Conservation (phyloP, 2,329 filamentous ascomycete genomes). For the Ophiostoma australiae region DNA sequence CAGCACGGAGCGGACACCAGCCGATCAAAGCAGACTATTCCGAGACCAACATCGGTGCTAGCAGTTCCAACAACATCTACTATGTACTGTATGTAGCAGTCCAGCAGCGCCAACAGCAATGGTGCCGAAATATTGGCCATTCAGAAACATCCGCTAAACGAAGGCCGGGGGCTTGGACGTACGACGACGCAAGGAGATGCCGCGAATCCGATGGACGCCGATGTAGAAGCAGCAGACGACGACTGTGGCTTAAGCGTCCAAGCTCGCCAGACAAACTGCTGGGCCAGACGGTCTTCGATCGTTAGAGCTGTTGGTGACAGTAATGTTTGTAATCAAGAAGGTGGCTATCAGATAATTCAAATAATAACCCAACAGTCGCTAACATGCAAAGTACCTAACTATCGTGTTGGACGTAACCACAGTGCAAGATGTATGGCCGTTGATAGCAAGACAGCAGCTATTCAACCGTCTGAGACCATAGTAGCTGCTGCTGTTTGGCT, state of each 20-base stretch:
- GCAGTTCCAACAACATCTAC: neutral
- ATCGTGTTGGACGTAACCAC: neutral
- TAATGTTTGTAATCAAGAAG: neutral
- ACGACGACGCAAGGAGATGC: neutral
- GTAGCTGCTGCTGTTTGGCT: neutral
- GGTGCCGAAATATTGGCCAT: neutral
- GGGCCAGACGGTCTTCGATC: neutral
- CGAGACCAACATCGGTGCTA: conserved; percentile 7
- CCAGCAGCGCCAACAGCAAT: neutral
- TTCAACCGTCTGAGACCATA: neutral
- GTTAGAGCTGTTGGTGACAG: too few relatives aligned
- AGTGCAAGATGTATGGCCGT: neutral
- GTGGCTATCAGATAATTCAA: neutral
- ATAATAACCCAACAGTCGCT: too few relatives aligned
- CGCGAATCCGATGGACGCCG: neutral
- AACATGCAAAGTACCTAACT: neutral
- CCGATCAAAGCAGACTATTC: neutral
- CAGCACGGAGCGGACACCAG: neutral
- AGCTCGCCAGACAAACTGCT: neutral
- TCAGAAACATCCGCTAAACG: neutral
- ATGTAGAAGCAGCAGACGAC: neutral
- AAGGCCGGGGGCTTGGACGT: neutral
- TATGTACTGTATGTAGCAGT: too few relatives aligned
- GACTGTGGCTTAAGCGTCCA: neutral
- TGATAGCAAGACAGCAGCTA: neutral